phyloP scores from a whole-genome alignment of 805 yeast genomes.

The Candida qinlingensis region DNA sequence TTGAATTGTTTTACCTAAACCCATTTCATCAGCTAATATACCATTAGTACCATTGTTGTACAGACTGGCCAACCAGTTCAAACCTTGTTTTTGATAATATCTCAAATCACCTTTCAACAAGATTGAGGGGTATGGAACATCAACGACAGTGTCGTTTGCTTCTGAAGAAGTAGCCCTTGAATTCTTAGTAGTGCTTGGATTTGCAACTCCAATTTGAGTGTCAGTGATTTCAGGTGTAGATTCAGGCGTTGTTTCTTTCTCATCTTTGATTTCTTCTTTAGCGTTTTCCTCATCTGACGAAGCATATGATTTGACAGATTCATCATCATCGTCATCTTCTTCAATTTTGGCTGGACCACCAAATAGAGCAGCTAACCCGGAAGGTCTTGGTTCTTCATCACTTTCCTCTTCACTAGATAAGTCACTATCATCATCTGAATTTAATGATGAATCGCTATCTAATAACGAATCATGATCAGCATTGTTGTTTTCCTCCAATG shows the following conservation, averaged over 20 bases:
- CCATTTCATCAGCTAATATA: slow-evolving; percentile 98
- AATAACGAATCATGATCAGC: slow-evolving; percentile 15
- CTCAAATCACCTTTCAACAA: slow-evolving; percentile 77
- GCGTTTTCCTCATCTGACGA: slow-evolving; percentile 21
- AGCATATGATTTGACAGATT: slow-evolving; percentile 27
- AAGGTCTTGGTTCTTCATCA: slow-evolving; percentile 15
- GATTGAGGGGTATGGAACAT: slow-evolving; percentile 70
- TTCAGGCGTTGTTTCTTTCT: slow-evolving; percentile 22
- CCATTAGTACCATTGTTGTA: slow-evolving; percentile 93
- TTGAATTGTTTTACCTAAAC: slow-evolving; percentile 94
- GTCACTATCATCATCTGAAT: slow-evolving; percentile 24
- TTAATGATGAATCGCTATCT: slow-evolving; percentile 29
- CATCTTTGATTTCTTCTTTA: slow-evolving; percentile 14
- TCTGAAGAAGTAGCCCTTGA: slow-evolving; percentile 17
- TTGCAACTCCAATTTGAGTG: neutral
- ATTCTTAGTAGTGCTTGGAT: slow-evolving; percentile 3
- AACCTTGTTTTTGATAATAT: slow-evolving; percentile 91
- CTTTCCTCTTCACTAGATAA: slow-evolving; percentile 21
- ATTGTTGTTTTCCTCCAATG: slow-evolving; percentile 25
- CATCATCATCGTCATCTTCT: slow-evolving; percentile 34
- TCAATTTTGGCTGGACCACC: slow-evolving; percentile 25
- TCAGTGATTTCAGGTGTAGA: slow-evolving; percentile 2
- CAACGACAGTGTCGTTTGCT: slow-evolving; percentile 41
- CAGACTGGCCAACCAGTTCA: slow-evolving; percentile 93
- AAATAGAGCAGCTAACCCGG: slow-evolving; percentile 34